Percentiles rank a stretch among this genome's conserved stretches.
Evolutionary conservation across 2,329 filamentous ascomycete species (phyloP).

Genomic region (Penicillium sp.): DNA sequence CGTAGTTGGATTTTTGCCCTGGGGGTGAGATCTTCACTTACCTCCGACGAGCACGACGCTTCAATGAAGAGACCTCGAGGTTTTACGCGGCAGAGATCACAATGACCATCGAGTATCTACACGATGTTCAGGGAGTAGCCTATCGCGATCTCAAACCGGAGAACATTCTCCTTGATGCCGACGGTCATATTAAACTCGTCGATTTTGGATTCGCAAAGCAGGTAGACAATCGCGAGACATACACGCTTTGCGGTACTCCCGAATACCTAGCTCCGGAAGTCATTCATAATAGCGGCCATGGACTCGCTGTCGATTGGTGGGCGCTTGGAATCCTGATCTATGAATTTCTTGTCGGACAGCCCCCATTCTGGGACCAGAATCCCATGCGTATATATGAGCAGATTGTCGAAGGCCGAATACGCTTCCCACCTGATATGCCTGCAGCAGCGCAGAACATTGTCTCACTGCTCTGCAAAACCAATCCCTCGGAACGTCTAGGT

Average conservation of each 20-base stretch:
- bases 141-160: conserved; percentile 70
- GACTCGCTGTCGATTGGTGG: conserved; percentile 71
- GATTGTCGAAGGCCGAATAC: conserved; percentile 66
- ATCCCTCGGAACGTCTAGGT: conserved; percentile 64
- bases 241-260: conserved; percentile 68
- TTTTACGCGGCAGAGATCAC: conserved; percentile 71
- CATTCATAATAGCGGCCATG: conserved; percentile 67
- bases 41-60: conserved; percentile 63
- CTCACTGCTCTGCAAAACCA: conserved; percentile 64
- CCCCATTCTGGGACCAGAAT: conserved; percentile 70
- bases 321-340: conserved; percentile 69
- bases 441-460: conserved; percentile 64
- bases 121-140: conserved; percentile 66
- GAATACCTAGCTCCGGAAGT: conserved; percentile 71
- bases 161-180: conserved; percentile 67
- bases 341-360: conserved; percentile 69
- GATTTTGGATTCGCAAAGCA: conserved; percentile 72
- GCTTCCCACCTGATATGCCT: conserved; percentile 64
- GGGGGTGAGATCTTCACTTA: conserved; percentile 70
- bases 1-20: conserved; percentile 66
- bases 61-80: conserved; percentile 64
- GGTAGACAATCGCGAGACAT: conserved; percentile 61
- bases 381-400: conserved; percentile 71
- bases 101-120: conserved; percentile 66
- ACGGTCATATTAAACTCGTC: conserved; percentile 67